These are phyloP conservation scores for Pisolithus sp. DNA, from an alignment of 768 basidiomycete genomes.

Conservation along the genomic window DNA sequence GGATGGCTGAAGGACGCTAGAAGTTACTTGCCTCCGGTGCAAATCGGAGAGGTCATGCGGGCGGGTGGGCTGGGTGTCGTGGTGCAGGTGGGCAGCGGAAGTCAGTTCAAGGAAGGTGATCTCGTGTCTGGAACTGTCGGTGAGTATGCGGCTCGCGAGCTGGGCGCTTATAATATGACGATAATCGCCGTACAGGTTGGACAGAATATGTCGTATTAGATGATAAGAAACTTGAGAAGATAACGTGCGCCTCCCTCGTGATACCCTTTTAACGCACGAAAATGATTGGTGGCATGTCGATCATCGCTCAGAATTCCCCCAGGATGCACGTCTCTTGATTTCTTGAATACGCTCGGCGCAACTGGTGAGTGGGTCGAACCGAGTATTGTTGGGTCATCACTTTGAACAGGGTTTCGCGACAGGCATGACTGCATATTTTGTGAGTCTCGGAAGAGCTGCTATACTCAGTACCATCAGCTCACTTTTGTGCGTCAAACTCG, in stretches of 20 bases:
- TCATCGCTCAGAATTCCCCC: constrained; percentile 39
- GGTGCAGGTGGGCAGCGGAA: constrained; percentile 48
- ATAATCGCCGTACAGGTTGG: constrained; percentile 48
- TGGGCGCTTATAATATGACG: not conserved
- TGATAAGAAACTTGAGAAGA: constrained; percentile 43
- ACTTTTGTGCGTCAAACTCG: not conserved
- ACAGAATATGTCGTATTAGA: constrained; percentile 63
- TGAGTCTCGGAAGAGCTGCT: constrained; percentile 27
- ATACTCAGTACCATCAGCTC: not conserved
- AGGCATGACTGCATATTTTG: constrained; percentile 90
- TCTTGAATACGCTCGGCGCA: constrained; percentile 70
- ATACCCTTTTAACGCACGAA: not conserved
- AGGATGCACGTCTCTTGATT: constrained; percentile 67
- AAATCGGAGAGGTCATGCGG: constrained; percentile 79
- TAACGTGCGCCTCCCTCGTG: constrained; percentile 42
- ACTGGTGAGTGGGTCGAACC: constrained; percentile 43
- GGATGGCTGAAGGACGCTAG: constrained; percentile 70
- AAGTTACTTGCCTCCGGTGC: constrained; percentile 64
- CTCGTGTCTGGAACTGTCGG: constrained; percentile 57
- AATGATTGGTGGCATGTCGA: not conserved
- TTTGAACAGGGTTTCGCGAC: not conserved
- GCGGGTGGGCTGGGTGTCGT: constrained; percentile 63
- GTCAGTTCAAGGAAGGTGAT: constrained; percentile 58
- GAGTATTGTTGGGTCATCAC: not conserved
- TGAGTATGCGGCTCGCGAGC: constrained; percentile 27